Percentiles rank a stretch among this genome's conserved stretches.
phyloP scores from a whole-genome alignment of 2,329 filamentous ascomycete species.

The Exophiala spinifera region DNA sequence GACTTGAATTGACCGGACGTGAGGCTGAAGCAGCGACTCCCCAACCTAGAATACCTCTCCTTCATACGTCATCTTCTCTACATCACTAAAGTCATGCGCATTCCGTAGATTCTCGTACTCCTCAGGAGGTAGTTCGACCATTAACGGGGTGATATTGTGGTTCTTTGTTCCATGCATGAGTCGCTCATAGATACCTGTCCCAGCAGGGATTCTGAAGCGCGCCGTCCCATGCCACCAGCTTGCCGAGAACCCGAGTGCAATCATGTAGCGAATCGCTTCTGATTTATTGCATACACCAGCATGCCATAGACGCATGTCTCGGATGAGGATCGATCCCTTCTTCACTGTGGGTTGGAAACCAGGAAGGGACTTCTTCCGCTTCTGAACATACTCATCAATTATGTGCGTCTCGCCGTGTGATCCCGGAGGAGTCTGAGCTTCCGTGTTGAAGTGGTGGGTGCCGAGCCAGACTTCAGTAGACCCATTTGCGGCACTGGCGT shows the following conservation, averaged over 20 bases:
- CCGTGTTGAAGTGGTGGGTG: constrained; percentile 37
- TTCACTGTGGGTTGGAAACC: constrained; percentile 40
- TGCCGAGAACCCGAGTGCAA: constrained; percentile 33
- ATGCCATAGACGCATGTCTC: constrained; percentile 62
- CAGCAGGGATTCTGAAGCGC: constrained; percentile 9
- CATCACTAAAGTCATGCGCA: constrained; percentile 16
- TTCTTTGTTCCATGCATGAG: constrained; percentile 14
- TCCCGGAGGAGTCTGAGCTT: background rate
- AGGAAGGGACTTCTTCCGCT: constrained; percentile 32
- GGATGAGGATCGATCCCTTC: constrained; percentile 54
- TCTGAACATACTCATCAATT: constrained; percentile 34
- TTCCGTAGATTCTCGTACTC: constrained; percentile 15
- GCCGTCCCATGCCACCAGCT: constrained; percentile 16
- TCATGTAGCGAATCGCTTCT: constrained; percentile 44
- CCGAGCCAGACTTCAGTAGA: constrained; percentile 52
- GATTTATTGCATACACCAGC: constrained; percentile 58
- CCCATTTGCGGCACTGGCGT: constrained; percentile 45
- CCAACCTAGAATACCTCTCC: constrained; percentile 9
- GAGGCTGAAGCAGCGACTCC: too few species aligned
- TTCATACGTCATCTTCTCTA: constrained; percentile 18
- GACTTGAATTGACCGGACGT: too few species aligned
- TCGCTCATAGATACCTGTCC: constrained; percentile 10
- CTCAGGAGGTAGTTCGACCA: constrained; percentile 8
- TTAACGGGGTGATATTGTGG: constrained; percentile 11
- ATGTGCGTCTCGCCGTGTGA: constrained; percentile 18